Evolutionary conservation across 1,284 basidiomycete genomes (phyloP), one percentile per base, ranked within the genome.

Genomic region (Golubevia sp.): DNA sequence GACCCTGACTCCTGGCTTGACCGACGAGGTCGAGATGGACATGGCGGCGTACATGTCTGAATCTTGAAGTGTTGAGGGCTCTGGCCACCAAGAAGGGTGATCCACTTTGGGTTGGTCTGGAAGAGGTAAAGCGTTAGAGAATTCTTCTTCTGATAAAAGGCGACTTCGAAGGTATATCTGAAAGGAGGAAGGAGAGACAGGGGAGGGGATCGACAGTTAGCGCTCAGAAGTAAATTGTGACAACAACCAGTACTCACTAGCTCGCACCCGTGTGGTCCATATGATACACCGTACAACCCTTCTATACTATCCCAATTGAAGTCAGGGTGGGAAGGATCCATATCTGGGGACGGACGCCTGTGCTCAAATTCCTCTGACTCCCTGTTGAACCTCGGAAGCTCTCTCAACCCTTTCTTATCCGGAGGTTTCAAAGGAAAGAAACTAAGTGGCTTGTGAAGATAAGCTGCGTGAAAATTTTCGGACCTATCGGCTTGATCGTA

Each of bases 221-320:
- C n/a, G n/a, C n/a, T n/a, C n/a, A n/a, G n/a, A n/a, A n/a, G n/a
- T n/a, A n/a, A n/a, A n/a, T n/a, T n/a, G n/a, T n/a, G 30, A 34
- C 30, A 11, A 3, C 30, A 34, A 3, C 30, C 4, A 34, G 30
- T 34, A 34, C 30, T 34, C 30, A 34, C 58, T 15, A 74, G 48
- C 60, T 76, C 74, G 44, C 69, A 59, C 3, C 74, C 74, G 24
- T 73, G 72, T 1, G 74, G 74, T 4, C 74, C 74, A 58, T 74
- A 76, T 13, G 67, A 67, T 67, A 71, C 72, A 48, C 62, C 66
- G 56, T 72, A 76, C 26, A 76, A 56, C 1, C 74, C 74, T 25
- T 72, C 65, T 6, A 76, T 34, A 0, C 53, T 44, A 21, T 25
- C n/a, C 74, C 74, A 76, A 38, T 76, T 71, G 25, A 76, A 76